Conservation (phyloP, 2,329 filamentous ascomycete genomes). For the Lomentospora prolificans region DNA sequence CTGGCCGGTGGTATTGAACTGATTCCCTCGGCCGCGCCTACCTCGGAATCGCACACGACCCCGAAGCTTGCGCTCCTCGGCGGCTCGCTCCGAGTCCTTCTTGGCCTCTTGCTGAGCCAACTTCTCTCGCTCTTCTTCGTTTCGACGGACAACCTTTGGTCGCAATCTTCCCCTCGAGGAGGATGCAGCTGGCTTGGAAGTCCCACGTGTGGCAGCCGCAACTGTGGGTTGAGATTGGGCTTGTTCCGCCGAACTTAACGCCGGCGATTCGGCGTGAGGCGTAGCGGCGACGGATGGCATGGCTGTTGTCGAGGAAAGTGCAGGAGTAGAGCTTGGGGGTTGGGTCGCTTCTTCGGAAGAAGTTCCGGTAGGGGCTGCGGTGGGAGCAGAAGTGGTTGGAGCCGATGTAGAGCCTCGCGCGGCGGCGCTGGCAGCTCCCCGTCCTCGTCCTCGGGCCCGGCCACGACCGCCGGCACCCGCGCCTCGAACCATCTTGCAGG, state of each 20-base stretch:
- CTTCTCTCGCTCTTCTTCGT: constrained; percentile 37
- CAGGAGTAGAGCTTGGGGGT: background rate
- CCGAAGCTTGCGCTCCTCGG: constrained; percentile 27
- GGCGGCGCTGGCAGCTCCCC: constrained; percentile 7
- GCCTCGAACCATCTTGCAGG: constrained; percentile 3
- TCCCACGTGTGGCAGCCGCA: constrained; percentile 1
- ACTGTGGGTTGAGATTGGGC: background rate
- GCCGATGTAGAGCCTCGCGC: background rate
- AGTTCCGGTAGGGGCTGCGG: background rate
- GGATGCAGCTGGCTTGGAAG: constrained; percentile 13
- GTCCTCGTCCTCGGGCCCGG: constrained; percentile 11
- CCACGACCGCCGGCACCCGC: constrained; percentile 9
- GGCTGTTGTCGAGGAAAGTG: background rate
- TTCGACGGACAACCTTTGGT: constrained; percentile 38
- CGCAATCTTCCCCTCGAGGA: constrained; percentile 30
- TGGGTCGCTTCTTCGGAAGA: background rate
- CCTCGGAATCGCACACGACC: constrained; percentile 30
- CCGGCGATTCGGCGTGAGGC: background rate
- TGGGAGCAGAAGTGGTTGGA: background rate
- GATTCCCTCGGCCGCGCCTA: constrained; percentile 31
- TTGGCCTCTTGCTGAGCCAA: constrained; percentile 34
- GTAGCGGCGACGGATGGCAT: background rate
- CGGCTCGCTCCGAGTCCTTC: constrained; percentile 29
- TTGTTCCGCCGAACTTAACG: background rate
- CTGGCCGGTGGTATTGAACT: constrained; percentile 26